These are phyloP conservation scores for Avicennia marina DNA, from an alignment of 257 asterid genomes.

Conservation along the genomic window DNA sequence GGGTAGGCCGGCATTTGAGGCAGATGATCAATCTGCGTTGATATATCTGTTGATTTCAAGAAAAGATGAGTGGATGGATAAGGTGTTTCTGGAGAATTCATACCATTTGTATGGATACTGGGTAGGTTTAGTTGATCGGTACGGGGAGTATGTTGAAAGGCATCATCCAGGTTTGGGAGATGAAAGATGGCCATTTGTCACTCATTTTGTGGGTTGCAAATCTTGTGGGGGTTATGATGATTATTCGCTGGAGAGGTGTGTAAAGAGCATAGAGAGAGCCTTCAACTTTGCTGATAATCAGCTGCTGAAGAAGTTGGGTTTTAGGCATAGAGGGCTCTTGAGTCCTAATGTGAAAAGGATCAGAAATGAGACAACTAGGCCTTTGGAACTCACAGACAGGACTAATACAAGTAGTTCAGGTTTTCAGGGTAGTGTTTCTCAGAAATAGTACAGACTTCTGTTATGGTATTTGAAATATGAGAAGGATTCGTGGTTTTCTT, in stretches of 20 bases:
- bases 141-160: constrained; percentile 89
- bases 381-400: constrained; percentile 25
- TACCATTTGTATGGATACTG: constrained; percentile 84
- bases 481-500: too few relatives aligned
- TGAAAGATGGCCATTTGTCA: constrained; percentile 95
- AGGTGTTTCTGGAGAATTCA: constrained; percentile 80
- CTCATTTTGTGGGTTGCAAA: constrained; percentile 94
- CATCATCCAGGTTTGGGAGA: constrained; percentile 84
- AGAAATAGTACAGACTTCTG: too few relatives aligned
- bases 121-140: constrained; percentile 87
- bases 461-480: too few relatives aligned
- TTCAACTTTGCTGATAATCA: constrained; percentile 94
- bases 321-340: constrained; percentile 84
- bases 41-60: constrained; percentile 64
- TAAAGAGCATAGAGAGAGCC: constrained; percentile 92
- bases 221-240: constrained; percentile 95
- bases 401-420: too few relatives aligned
- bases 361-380: constrained; percentile 72
- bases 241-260: constrained; percentile 80
- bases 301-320: constrained; percentile 73
- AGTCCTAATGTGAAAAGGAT: constrained; percentile 87
- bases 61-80: constrained; percentile 65
- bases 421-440: too few relatives aligned
- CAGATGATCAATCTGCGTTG: constrained; percentile 92
- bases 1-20: constrained; percentile 92